Evolutionary conservation across 2,329 filamentous ascomycete genomes (phyloP), one percentile per base, ranked within the genome.

Genomic region (Mollisiaceae sp.): DNA sequence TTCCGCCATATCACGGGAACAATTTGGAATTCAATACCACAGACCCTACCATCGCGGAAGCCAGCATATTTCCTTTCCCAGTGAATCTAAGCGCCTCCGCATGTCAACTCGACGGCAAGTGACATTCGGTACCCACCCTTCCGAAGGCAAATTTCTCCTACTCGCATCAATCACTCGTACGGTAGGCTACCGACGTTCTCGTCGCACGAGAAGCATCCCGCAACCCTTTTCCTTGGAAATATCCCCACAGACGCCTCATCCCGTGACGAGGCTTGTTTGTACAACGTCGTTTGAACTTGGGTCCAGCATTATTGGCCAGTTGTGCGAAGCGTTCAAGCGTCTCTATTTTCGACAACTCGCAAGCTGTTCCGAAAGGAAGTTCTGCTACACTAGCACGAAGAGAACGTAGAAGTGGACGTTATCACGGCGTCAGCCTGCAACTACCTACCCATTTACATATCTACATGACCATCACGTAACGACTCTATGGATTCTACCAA

Each of bases 11-110:
- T 52, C 47, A 52, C 20, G 47, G 47, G 47, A 52, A 15, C 9
- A 52, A 32, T 27, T 27, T 27, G 47, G 47, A 52, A 52, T 52
- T 52, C 47, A 20, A 52, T 52, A 52, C 15, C 47, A 52, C 47
- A 52, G 24, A 24, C 47, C 47, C 15, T 14, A 52, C 47, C 27
- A 3, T 15, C 47, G 24, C 47, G 24, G 22, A 24, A 24, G 9
- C 47, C 22, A 15, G 47, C 47, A 52, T 47, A 47, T 47, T 18
- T 24, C 47, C 20, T 14, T 9, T 52, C 1, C 20, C 22, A 52
- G 20, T 22, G 38, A 52, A 8, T 22, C 4, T 27, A 32, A 52
- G 47, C 47, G 47, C 47, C 24, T 52, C 47, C 8, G 20, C 47
- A 52, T 15, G 47, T 52, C 47, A 52, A 52, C 20, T 52, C 47